Base-by-base conservation (phyloP, 2,329 filamentous ascomycete genomes). In the Ophiostoma novo-ulmi region DNA sequence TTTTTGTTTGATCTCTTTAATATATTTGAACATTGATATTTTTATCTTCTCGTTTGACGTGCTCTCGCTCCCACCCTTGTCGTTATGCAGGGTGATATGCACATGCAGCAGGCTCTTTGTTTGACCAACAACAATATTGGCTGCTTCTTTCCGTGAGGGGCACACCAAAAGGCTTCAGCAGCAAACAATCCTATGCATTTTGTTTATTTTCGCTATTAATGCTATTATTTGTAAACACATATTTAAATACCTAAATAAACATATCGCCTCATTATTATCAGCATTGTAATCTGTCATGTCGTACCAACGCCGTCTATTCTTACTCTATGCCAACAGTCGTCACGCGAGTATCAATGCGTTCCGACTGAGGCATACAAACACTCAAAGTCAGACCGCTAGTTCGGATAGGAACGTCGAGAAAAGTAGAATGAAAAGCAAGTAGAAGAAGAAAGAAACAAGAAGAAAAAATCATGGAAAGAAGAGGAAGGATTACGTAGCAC, bases 41-140 rank as follows among this genome's bases (percentile, higher is more conserved):
- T 44, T 44, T 11, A 13, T 44, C 39, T 10, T 44, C 31, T 44
- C 39, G 14, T 44, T 17, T 44, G 11, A 14, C 39, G 14, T 44
- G 39, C 39, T 31, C 31, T 31, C 31, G n/a, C 52, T 13, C 52
- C 22, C 22, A 58, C 52, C 52, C 52, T 22, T 58, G 52, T 13
- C 52, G 8, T 26, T 63, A 63, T 35, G 58, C 58, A 63, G 58
- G 13, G 11, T 63, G 26, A 31, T 63, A 31, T 35, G 26, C 52
- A 55, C 58, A 35, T n/a, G 48, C 10, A 55, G 11, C 48, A 26
- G 20, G n/a, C 22, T 61, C 44, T 48, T 6, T 55, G 58, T 63
- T 26, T 26, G 52, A 63, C 58, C 26, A 63, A 63, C 58, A 63
- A 14, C 26, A 61, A 61, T 61, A 61, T 61, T 61, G 55, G 13